These are phyloP conservation scores for Aspergillus quadricinctus DNA, from an alignment of 2,329 filamentous ascomycete species.

Conservation along the genomic window DNA sequence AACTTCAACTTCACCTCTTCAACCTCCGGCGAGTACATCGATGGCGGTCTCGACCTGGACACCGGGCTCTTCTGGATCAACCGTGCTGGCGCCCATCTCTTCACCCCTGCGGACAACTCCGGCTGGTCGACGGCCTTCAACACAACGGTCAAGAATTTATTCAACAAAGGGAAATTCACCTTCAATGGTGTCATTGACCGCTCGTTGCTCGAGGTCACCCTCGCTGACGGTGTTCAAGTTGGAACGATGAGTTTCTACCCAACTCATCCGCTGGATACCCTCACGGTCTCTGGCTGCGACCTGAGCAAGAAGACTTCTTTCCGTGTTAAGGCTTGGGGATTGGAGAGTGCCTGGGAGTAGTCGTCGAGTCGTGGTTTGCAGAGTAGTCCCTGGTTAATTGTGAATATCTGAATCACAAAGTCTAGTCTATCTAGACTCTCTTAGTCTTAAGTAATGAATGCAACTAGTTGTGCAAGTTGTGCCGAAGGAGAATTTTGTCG, in stretches of 20 bases:
- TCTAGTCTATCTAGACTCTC: too few species aligned
- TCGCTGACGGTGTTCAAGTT: slow-evolving; percentile 49
- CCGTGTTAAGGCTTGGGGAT: slow-evolving; percentile 31
- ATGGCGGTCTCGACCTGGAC: slow-evolving; percentile 47
- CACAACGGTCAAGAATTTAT: slow-evolving; percentile 18
- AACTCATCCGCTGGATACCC: slow-evolving; percentile 27
- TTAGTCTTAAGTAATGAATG: neutral
- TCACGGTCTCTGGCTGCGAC: slow-evolving; percentile 12
- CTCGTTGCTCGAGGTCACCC: slow-evolving; percentile 52
- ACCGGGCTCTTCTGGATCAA: slow-evolving; percentile 51
- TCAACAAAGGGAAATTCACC: slow-evolving; percentile 29
- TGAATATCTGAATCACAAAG: neutral
- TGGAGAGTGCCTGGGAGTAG: slow-evolving; percentile 36
- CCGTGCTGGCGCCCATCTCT: slow-evolving; percentile 47
- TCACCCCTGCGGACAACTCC: slow-evolving; percentile 40
- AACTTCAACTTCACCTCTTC: slow-evolving; percentile 54
- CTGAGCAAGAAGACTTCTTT: slow-evolving; percentile 6
- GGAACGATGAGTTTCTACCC: slow-evolving; percentile 53
- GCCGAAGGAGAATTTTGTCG: neutral
- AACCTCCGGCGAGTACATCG: slow-evolving; percentile 46
- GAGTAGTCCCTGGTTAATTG: too few species aligned
- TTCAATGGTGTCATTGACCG: slow-evolving; percentile 52
- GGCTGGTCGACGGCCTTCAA: slow-evolving; percentile 55
- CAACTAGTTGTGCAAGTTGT: neutral
- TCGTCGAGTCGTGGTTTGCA: too few species aligned